Evolutionary conservation across 1,284 basidiomycete genomes (phyloP).

Genomic region (Cerioporus squamosus): DNA sequence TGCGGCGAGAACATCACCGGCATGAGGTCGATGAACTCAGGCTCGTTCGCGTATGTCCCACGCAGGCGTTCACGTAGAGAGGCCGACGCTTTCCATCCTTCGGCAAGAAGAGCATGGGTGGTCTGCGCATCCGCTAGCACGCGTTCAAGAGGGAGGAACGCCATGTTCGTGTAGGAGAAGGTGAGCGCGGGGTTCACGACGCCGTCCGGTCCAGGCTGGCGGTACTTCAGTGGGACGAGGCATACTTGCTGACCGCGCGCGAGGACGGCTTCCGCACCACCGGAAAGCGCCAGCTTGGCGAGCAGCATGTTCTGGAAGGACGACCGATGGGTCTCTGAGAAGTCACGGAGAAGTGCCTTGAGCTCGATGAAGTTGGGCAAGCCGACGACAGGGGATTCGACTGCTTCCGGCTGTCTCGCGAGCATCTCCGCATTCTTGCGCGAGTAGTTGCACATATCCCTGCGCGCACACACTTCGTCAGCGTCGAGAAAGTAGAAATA

Average conservation of each 20-base stretch:
- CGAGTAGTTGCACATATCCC: constrained; percentile 4
- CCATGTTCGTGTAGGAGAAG: constrained; percentile 3
- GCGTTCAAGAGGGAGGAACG: constrained; percentile 5
- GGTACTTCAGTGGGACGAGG: constrained; percentile 9
- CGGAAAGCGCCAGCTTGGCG: not conserved
- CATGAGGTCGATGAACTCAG: constrained; percentile 7
- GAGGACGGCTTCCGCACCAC: not conserved
- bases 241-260: not conserved
- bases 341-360: constrained; percentile 6
- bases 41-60: not conserved
- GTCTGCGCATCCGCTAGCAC: not conserved
- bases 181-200: constrained; percentile 3
- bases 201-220: not conserved
- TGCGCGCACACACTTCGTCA: not conserved
- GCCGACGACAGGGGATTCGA: not conserved
- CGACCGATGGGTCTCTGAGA: constrained; percentile 5
- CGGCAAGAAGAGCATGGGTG: not conserved
- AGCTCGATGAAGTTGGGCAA: constrained; percentile 6
- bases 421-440: not conserved
- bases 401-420: not conserved
- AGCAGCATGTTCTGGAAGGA: constrained; percentile 7
- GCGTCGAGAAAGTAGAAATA: not conserved
- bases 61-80: not conserved
- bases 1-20: constrained; percentile 8
- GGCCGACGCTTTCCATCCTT: constrained; percentile 3